phyloP scores from a whole-genome alignment of 805 yeast species.

The Metschnikowia lunata region DNA sequence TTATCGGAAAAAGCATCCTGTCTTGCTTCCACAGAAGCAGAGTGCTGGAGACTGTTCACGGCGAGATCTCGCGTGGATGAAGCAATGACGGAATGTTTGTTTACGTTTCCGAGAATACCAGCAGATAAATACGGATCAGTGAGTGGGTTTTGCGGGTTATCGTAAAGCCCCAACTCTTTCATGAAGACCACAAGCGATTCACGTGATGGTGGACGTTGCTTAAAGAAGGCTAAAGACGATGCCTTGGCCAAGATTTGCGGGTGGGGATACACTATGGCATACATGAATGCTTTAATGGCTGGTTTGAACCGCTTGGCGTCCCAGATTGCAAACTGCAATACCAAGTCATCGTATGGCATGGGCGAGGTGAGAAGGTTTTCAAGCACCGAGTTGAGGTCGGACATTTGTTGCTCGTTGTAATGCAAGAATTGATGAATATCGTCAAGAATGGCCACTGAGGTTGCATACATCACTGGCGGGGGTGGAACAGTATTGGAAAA shows the following conservation, averaged over 20 bases:
- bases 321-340: conserved; percentile 28
- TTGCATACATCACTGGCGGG: conserved; percentile 21
- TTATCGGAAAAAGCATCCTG: conserved; percentile 18
- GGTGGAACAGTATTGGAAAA: conserved; percentile 27
- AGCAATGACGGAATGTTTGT: conserved; percentile 17
- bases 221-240: conserved; percentile 5
- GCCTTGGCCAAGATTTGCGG: conserved; percentile 13
- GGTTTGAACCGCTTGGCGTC: conserved; percentile 23
- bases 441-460: conserved; percentile 18
- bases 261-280: conserved; percentile 32
- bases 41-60: conserved; percentile 3
- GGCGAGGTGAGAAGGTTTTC: background rate
- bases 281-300: conserved; percentile 28
- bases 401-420: conserved; percentile 7
- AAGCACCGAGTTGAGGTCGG: conserved; percentile 3
- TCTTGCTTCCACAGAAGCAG: conserved; percentile 1
- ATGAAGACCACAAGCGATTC: conserved; percentile 14
- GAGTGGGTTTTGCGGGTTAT: conserved; percentile 18
- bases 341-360: conserved; percentile 21
- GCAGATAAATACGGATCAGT: conserved; percentile 30
- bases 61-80: conserved; percentile 18
- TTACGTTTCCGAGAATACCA: conserved; percentile 20
- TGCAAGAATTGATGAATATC: conserved; percentile 13
- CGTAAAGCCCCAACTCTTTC: conserved; percentile 20
- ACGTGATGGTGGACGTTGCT: conserved; percentile 5